Base-by-base conservation (phyloP, 768 basidiomycete species). In the Clitopilus hobsonii region DNA sequence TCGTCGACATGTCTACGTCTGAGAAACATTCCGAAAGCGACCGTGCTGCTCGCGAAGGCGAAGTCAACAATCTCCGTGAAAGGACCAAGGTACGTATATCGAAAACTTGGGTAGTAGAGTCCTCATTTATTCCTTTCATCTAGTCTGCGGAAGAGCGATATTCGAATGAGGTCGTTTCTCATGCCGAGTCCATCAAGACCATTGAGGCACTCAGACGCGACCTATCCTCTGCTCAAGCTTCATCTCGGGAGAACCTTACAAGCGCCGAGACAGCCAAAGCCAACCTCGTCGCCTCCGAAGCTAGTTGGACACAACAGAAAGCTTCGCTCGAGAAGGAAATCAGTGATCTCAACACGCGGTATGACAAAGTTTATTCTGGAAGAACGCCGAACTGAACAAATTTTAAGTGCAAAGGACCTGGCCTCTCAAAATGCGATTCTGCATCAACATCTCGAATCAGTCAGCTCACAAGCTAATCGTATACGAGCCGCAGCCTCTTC, bases 391-490 rank as follows among this genome's bases (percentile, higher is more conserved):
- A 16, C 29, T 14, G 56, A 22, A 52, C 52, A 14, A 25, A 18
- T 26, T 49, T 47, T 49, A 38, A 93, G 93, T 11, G 84, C 76
- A 67, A 82, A 85, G 63, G 91, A 92, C 59, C 75, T 95, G 14
- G 75, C 78, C 1, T 74, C 84, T 26, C 93, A 94, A 64, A 95
- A 94, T 63, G 66, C 77, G 0, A 75, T 88, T 8, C 77, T 95
- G 11, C 91, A 92, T 63, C 81, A 88, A 60, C 92, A 94, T 61
- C 81, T 95, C 5, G 93, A 94, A 61, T 85, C 84, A 14, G 87
- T 94, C 60, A 92, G 83, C 58, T 80, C 83, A 0, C 90, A 94
- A 63, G 92, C 93, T 1, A 76, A 88, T 13, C 83, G 85, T n/a
- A 93, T 95, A 53, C 79, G 84, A 52, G 80, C 84, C 60, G 86